Percentiles rank a stretch among this genome's conserved stretches.
These are phyloP conservation scores for Hyaloperonospora arabidopsidis DNA, from an alignment of 352 stramenopile genomes.

Conservation along the genomic window DNA sequence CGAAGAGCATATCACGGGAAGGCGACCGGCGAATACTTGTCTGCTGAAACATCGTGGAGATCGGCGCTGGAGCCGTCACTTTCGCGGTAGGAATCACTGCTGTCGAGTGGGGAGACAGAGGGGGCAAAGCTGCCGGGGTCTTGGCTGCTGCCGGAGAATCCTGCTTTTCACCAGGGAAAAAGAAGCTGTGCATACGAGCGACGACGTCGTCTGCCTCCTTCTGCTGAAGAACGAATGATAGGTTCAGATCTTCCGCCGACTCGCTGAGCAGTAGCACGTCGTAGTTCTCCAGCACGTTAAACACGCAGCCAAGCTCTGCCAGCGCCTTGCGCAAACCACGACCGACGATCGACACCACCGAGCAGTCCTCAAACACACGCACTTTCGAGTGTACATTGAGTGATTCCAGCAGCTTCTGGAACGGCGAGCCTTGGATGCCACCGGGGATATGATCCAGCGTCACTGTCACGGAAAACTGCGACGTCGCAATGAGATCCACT, in stretches of 20 bases:
- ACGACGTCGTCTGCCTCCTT: constrained; percentile 72
- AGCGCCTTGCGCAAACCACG: constrained; percentile 73
- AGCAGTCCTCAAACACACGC: constrained; percentile 70
- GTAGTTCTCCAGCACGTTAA: constrained; percentile 77
- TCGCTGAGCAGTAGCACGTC: constrained; percentile 81
- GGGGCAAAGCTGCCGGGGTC: constrained; percentile 9
- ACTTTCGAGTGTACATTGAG: constrained; percentile 70
- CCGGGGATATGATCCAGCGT: constrained; percentile 84
- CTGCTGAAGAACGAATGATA: constrained; percentile 85
- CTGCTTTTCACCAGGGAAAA: constrained; percentile 39
- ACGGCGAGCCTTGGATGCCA: constrained; percentile 56
- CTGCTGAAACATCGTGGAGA: constrained; percentile 16
- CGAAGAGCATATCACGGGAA: constrained; percentile 61
- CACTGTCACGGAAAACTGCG: constrained; percentile 84
- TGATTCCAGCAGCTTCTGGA: constrained; percentile 54
- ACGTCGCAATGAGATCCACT: constrained; percentile 84
- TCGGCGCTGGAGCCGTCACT: constrained; percentile 7
- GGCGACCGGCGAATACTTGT: constrained; percentile 49
- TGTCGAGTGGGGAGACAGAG: constrained; percentile 17
- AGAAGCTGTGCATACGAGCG: constrained; percentile 69
- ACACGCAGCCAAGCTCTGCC: constrained; percentile 74
- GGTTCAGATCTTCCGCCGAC: constrained; percentile 84
- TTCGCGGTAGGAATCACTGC: constrained; percentile 11
- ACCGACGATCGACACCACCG: constrained; percentile 83
- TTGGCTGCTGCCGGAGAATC: constrained; percentile 5